Evolutionary conservation across 1,284 basidiomycete genomes (phyloP).

Genomic region (Marasmius sp.): DNA sequence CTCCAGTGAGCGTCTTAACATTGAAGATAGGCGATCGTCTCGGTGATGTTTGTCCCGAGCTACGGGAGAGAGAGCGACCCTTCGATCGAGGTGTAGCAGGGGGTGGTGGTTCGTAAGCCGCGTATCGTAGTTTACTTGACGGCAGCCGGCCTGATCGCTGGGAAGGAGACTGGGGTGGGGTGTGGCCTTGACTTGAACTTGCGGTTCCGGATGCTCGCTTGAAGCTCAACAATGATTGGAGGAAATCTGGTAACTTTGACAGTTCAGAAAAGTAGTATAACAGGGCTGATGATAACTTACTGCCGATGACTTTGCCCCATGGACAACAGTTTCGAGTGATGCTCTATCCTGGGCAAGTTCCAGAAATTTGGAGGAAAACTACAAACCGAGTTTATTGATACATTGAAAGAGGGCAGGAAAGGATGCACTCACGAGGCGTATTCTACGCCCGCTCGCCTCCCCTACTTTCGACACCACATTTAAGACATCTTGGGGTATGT

Average conservation of each 20-base stretch:
- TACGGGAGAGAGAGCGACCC: conserved; percentile 17
- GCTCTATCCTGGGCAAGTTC: conserved; percentile 43
- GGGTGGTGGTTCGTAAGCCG: conserved; percentile 70
- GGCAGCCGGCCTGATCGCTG: conserved; percentile 31
- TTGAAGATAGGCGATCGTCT: not conserved
- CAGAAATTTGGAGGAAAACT: conserved; percentile 72
- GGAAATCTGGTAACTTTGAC: conserved; percentile 67
- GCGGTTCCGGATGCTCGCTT: not conserved
- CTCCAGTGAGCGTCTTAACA: conserved; percentile 19
- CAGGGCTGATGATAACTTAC: conserved; percentile 33
- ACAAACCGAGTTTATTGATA: conserved; percentile 3
- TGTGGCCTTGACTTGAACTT: conserved; percentile 1
- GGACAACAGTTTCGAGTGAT: conserved; percentile 44
- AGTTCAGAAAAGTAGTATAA: conserved; percentile 9
- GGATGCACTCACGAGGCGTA: conserved; percentile 47
- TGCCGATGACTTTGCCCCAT: conserved; percentile 46
- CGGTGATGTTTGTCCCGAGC: conserved; percentile 22
- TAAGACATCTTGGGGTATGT: conserved; percentile 45
- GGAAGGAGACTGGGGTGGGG: conserved; percentile 19
- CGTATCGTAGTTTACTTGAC: conserved; percentile 59
- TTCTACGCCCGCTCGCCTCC: conserved; percentile 46
- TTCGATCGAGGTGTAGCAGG: conserved; percentile 46
- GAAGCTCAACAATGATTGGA: conserved; percentile 45
- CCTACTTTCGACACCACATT: conserved; percentile 42
- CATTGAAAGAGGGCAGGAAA: conserved; percentile 5